Percentiles rank a stretch among this genome's conserved stretches.
These are phyloP conservation scores for Phytopythium sindhum DNA, from an alignment of 352 stramenopile genomes.

Conservation along the genomic window DNA sequence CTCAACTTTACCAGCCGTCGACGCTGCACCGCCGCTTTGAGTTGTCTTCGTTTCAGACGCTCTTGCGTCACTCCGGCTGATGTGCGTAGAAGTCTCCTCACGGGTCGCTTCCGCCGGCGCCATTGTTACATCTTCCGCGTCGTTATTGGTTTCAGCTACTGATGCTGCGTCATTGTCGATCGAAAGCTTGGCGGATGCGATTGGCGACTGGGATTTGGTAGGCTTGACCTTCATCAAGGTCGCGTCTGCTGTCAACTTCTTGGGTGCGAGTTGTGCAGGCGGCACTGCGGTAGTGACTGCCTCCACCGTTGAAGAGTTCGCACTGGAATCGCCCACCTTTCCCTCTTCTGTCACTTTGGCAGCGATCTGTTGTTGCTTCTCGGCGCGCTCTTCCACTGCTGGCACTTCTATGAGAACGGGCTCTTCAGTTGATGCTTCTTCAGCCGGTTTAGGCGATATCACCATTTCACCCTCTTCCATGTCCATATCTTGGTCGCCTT, in stretches of 20 bases:
- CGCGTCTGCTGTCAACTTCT: not conserved
- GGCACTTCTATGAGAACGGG: too few relatives aligned
- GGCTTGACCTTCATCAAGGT: not conserved
- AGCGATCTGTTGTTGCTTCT: not conserved
- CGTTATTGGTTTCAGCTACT: not conserved
- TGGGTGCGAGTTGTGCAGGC: not conserved
- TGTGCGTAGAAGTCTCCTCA: not conserved
- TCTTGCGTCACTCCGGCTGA: not conserved
- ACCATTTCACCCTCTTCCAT: slow-evolving; percentile 1
- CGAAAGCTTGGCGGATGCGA: not conserved
- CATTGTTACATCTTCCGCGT: not conserved
- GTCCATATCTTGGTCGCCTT: not conserved
- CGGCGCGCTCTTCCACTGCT: not conserved
- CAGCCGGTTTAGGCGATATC: not conserved
- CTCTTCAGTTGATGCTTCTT: not conserved
- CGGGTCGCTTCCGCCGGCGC: not conserved
- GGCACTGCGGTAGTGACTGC: not conserved
- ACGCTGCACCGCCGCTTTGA: not conserved
- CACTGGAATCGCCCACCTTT: not conserved
- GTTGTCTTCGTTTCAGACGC: not conserved
- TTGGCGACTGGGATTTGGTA: not conserved
- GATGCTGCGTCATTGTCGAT: not conserved
- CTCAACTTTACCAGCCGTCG: not conserved
- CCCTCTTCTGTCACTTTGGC: not conserved
- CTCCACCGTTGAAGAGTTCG: not conserved